Percentiles rank a stretch among this genome's conserved stretches.
Evolutionary conservation across 257 asterid species (phyloP).

Genomic region (Gardenia jasminoides): DNA sequence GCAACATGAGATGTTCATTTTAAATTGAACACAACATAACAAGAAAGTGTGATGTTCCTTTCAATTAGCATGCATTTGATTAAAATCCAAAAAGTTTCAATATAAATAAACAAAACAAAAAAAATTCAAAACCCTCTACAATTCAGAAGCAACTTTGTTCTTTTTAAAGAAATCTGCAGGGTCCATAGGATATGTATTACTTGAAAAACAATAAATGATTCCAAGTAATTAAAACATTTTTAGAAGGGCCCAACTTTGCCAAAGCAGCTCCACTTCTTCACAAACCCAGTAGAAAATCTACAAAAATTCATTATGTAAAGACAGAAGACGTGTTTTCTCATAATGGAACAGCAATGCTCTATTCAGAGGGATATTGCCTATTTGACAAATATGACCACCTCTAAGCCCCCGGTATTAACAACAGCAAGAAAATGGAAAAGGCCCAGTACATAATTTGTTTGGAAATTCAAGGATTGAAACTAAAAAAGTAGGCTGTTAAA

Average conservation of each 20-base stretch:
- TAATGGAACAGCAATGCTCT: neutral
- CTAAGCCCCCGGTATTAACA: neutral
- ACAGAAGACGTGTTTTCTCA: neutral
- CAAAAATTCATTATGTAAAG: neutral
- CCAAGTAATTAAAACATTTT: constrained; percentile 19
- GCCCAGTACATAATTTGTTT: neutral
- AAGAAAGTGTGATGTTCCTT: too few relatives aligned
- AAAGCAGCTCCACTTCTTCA: constrained; percentile 99
- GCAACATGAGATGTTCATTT: neutral
- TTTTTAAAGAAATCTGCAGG: neutral
- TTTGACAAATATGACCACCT: neutral
- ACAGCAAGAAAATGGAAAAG: neutral
- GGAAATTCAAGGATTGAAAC: neutral
- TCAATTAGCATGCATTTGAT: neutral
- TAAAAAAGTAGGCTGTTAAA: neutral
- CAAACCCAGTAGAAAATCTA: constrained; percentile 54
- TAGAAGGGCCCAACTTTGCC: constrained; percentile 76
- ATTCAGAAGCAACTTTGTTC: neutral
- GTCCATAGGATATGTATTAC: neutral
- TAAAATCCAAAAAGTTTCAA: neutral
- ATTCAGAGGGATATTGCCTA: neutral
- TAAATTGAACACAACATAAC: neutral
- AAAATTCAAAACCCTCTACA: neutral
- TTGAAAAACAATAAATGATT: constrained; percentile 3
- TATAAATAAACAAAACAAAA: too few relatives aligned